phyloP scores from a whole-genome alignment of 108 stramenopile species.

The Skeletonema marinoi region DNA sequence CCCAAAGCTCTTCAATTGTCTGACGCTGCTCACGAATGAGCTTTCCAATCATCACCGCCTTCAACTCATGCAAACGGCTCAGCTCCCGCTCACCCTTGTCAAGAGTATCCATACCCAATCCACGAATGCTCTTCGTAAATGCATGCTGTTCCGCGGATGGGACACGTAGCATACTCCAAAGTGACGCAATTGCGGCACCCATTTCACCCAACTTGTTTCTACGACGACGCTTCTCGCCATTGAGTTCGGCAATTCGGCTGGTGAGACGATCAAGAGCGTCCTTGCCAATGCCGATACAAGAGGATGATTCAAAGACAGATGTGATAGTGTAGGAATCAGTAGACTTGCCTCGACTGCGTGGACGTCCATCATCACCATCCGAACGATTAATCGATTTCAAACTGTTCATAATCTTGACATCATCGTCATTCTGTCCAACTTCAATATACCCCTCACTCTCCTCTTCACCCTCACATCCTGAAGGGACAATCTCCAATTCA shows the following conservation, averaged over 20 bases:
- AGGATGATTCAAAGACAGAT: slow-evolving; percentile 68
- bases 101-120: slow-evolving; percentile 89
- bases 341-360: slow-evolving; percentile 6
- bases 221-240: slow-evolving; percentile 70
- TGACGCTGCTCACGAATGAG: slow-evolving; percentile 82
- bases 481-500: slow-evolving; percentile 71
- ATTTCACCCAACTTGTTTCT: slow-evolving; percentile 78
- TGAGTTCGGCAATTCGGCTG: slow-evolving; percentile 73
- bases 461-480: slow-evolving; percentile 1
- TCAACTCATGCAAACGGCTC: slow-evolving; percentile 69
- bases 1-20: slow-evolving; percentile 81
- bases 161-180: slow-evolving; percentile 92
- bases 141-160: slow-evolving; percentile 82
- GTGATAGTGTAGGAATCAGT: slow-evolving; percentile 59
- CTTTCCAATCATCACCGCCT: slow-evolving; percentile 83
- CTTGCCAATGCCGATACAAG: slow-evolving; percentile 84
- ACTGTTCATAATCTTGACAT: slow-evolving; percentile 46
- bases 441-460: slow-evolving; percentile 4
- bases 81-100: slow-evolving; percentile 85
- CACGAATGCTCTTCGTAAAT: slow-evolving; percentile 85
- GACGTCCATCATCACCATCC: neutral
- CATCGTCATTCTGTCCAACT: slow-evolving; percentile 41
- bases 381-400: slow-evolving; percentile 17
- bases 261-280: slow-evolving; percentile 74
- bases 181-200: slow-evolving; percentile 79